Percentiles rank a stretch among this genome's conserved stretches.
phyloP scores from a whole-genome alignment of 768 basidiomycete species.

The Calocybe cyanea region DNA sequence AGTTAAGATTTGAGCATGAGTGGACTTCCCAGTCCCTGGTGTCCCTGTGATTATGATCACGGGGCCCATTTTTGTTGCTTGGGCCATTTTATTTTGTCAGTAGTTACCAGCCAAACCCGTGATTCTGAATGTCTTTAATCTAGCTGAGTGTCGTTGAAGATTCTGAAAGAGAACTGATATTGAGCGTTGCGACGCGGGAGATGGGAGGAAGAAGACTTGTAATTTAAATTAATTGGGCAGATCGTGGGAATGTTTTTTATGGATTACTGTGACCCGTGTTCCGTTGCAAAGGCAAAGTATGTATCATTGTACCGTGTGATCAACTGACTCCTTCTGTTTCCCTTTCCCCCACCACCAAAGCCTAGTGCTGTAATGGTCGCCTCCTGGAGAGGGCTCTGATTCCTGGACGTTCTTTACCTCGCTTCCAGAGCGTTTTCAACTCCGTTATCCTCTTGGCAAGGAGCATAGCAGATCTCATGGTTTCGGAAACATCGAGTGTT shows the following conservation, averaged over 20 bases:
- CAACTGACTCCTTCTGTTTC: conserved; percentile 13
- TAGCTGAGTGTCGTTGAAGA: no score
- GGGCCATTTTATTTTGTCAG: conserved; percentile 6
- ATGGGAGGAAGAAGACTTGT: no score
- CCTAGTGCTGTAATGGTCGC: conserved; percentile 27
- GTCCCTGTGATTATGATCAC: conserved; percentile 87
- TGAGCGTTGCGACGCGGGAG: no score
- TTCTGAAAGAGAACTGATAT: no score
- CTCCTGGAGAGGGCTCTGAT: conserved; percentile 29
- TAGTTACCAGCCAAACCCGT: neutral
- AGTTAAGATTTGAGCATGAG: conserved; percentile 81
- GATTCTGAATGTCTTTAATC: conserved; percentile 1
- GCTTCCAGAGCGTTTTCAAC: conserved; percentile 4
- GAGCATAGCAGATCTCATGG: conserved; percentile 16
- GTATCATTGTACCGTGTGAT: conserved; percentile 14
- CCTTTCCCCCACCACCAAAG: conserved; percentile 16
- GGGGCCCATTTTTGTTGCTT: conserved; percentile 32
- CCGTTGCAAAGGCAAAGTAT: conserved; percentile 13
- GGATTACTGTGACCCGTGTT: conserved; percentile 8
- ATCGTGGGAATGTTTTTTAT: neutral
- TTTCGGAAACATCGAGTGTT: conserved; percentile 19
- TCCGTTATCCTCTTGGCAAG: neutral
- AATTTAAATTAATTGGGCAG: no score
- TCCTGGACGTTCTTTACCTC: conserved; percentile 10
- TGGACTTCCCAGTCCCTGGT: conserved; percentile 95